Evolutionary conservation across 1,284 basidiomycete genomes (phyloP).

Genomic region (Sporisorium exsertum): DNA sequence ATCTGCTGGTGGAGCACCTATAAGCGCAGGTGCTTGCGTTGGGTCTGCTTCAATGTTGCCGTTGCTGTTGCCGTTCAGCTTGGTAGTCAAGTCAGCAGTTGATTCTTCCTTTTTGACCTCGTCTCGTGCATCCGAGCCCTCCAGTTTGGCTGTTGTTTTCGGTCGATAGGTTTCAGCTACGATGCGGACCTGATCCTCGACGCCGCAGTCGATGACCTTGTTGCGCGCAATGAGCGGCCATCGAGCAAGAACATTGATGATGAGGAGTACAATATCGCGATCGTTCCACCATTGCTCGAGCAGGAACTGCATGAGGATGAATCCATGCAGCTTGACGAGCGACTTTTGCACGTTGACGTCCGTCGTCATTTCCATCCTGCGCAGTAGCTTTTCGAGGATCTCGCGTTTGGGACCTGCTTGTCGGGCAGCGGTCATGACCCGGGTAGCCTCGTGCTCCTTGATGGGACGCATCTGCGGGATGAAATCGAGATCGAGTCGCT

Average conservation of each 20-base stretch:
- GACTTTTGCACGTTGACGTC: constrained; percentile 83
- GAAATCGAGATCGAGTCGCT: constrained; percentile 94
- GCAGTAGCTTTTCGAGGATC: constrained; percentile 84
- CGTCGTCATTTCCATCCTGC: constrained; percentile 88
- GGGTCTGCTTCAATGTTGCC: constrained; percentile 5
- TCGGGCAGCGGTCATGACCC: constrained; percentile 89
- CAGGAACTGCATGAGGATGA: constrained; percentile 89
- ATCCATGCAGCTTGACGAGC: constrained; percentile 92
- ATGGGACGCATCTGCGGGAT: constrained; percentile 79
- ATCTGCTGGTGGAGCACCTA: constrained; percentile 33
- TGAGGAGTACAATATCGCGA: constrained; percentile 78
- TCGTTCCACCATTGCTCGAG: constrained; percentile 83
- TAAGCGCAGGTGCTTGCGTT: not conserved
- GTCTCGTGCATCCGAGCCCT: constrained; percentile 65
- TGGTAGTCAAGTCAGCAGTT: not conserved
- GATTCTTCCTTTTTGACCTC: constrained; percentile 15
- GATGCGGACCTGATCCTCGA: constrained; percentile 58
- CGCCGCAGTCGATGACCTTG: constrained; percentile 83
- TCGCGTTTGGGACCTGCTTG: constrained; percentile 84
- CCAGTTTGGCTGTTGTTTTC: constrained; percentile 34
- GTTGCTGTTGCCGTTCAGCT: not conserved
- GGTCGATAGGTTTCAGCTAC: constrained; percentile 42
- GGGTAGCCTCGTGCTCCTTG: constrained; percentile 82
- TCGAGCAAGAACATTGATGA: constrained; percentile 67
- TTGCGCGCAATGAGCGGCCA: constrained; percentile 91